Evolutionary conservation across 164 flowering plant genomes (phyloP), one percentile per base, ranked within the genome.

Genomic region (Annona cherimola): DNA sequence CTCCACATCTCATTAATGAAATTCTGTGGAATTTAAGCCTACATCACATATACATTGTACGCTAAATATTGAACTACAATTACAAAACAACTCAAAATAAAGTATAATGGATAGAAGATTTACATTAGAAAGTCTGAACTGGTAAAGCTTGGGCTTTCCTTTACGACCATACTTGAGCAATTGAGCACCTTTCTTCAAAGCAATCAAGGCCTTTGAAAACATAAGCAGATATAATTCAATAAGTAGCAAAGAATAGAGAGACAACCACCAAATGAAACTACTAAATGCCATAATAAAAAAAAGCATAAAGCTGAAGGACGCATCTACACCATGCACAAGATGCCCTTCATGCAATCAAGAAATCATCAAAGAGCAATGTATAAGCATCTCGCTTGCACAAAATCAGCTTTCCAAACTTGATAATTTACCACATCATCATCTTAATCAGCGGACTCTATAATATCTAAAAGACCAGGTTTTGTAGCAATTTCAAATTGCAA

Each of bases 151-250:
- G 11, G 99, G 99, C 82, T 95, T 92, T 71, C 99, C 99, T 74
- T 95, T 95, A 42, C 99, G 99, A 76, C 99, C 96, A 89, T 91
- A 95, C 79, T 95, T 95, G 65, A 95, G 90, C 73, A 95, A 81
- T 64, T 90, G 98, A 77, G 99, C 81, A 77, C 99, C 99, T 77
- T 92, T 94, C 84, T 94, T 94, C 82, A 94, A 71, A 71, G 90
- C 88, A 81, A 84, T 81, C 70, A 94, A 74, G 69, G 91, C 92
- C 97, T 92, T 84, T 74, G 68, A 75, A 80, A 19, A 73, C 54
- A 75, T 75, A 63, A 75, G 61, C 11, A n/a, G 35, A 67, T 41
- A 63, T 2, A 63, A 63, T 63, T 39, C 14, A 50, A 9, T 11
- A 16, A 50, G 14, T 0, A 16, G 1, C 9, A 50, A 45, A 45